A percentile compares a stretch with the other conserved stretches of the same genome.
These are phyloP conservation scores for Talaromyces sp. DNA, from an alignment of 2,329 filamentous ascomycete species.

Conservation along the genomic window DNA sequence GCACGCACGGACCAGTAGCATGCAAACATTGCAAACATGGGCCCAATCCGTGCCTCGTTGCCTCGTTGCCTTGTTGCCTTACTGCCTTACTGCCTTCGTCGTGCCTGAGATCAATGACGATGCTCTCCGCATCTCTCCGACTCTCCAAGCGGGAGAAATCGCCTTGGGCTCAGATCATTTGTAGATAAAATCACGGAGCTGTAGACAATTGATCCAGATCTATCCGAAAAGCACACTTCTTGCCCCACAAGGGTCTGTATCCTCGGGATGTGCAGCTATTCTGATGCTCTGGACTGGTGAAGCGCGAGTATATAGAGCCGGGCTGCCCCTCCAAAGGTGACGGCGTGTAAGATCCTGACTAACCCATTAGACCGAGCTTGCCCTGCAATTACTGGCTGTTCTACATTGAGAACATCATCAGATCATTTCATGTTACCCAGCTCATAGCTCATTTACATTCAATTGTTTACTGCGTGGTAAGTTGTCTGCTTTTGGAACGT, in stretches of 20 bases:
- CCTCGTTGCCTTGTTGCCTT: background rate
- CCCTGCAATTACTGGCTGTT: background rate
- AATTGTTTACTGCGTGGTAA: background rate
- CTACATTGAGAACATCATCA: background rate
- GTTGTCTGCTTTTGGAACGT: constrained; percentile 16
- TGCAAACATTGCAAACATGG: constrained; percentile 15
- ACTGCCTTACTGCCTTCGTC: background rate
- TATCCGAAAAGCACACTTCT: constrained; percentile 23
- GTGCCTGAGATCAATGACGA: constrained; percentile 6
- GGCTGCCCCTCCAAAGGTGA: constrained; percentile 8
- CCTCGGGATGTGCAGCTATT: constrained; percentile 29
- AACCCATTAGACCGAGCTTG: background rate
- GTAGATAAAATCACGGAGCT: constrained; percentile 12
- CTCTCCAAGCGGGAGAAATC: constrained; percentile 39
- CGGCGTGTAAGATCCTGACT: background rate
- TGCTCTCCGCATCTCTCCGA: constrained; percentile 33
- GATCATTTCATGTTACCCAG: too few species aligned
- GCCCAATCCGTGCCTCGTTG: background rate
- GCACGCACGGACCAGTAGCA: constrained; percentile 9
- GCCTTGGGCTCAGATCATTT: constrained; percentile 25
- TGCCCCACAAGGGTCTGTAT: constrained; percentile 41
- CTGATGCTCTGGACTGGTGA: background rate
- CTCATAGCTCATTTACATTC: background rate
- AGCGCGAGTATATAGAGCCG: background rate
- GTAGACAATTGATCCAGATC: constrained; percentile 6